A percentile compares a stretch with the other conserved stretches of the same genome.
Conservation (phyloP, 352 stramenopile genomes). For the Globisporangium iwayamae region DNA sequence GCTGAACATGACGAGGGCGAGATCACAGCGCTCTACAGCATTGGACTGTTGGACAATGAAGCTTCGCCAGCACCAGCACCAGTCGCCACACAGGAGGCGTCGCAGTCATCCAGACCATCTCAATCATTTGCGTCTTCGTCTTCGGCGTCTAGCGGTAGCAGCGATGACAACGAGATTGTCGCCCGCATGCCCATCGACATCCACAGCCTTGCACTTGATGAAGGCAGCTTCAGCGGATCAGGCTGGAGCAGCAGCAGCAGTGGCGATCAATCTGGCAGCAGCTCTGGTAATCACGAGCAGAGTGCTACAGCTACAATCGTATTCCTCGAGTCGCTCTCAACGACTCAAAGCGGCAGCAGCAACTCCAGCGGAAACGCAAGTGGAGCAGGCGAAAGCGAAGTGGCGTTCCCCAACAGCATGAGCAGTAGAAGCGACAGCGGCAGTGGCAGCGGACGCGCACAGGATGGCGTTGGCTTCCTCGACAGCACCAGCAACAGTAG, state of each 20-base stretch:
- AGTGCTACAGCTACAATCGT: not conserved
- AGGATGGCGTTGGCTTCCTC: not conserved
- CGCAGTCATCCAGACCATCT: not conserved
- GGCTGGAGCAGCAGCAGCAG: not conserved
- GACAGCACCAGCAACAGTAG: not conserved
- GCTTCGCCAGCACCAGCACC: not conserved
- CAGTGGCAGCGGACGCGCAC: not conserved
- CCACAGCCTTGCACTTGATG: not conserved
- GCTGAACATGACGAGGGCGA: not conserved
- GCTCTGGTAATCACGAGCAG: not conserved
- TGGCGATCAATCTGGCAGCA: not conserved
- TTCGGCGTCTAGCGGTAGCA: not conserved
- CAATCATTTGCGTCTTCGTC: not conserved
- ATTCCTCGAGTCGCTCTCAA: not conserved
- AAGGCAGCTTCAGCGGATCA: not conserved
- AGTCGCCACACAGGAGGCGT: not conserved
- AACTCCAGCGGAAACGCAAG: not conserved
- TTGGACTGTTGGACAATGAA: constrained; percentile 1
- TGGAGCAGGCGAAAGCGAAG: not conserved
- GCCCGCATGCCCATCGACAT: constrained; percentile 7
- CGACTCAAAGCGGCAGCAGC: not conserved
- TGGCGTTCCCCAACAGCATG: not conserved
- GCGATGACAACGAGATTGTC: not conserved
- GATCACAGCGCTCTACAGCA: constrained; percentile 5
- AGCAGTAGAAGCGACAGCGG: not conserved